Conservation (phyloP, 2,329 filamentous ascomycete species). For the Paracoccidioides brasiliensis region DNA sequence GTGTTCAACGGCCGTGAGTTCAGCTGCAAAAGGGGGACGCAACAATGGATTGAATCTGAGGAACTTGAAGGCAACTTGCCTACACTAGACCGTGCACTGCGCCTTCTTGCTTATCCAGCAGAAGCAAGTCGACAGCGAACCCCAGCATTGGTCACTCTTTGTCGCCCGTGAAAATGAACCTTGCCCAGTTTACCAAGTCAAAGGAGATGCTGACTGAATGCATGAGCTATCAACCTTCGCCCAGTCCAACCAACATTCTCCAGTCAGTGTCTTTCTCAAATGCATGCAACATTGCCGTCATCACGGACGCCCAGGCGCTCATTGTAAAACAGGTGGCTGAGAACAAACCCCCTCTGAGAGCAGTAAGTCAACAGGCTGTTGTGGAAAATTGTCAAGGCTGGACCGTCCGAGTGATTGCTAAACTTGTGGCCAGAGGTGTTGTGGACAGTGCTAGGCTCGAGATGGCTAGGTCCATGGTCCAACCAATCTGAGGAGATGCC, state of each 20-base stretch:
- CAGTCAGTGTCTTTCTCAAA: conserved; percentile 6
- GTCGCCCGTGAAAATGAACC: conserved; percentile 16
- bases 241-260: conserved; percentile 6
- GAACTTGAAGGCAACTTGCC: background rate
- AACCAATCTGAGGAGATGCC: conserved; percentile 12
- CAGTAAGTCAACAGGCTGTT: conserved; percentile 11
- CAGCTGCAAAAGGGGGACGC: conserved; percentile 9
- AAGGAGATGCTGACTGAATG: conserved; percentile 15
- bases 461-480: conserved; percentile 11
- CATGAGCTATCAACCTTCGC: conserved; percentile 15
- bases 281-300: conserved; percentile 11
- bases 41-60: conserved; percentile 11
- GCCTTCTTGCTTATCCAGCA: conserved; percentile 15
- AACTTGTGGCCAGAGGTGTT: conserved; percentile 13
- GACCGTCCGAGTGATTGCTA: conserved; percentile 15
- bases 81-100: conserved; percentile 1
- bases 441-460: conserved; percentile 13
- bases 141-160: conserved; percentile 15
- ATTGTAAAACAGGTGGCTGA: conserved; percentile 12
- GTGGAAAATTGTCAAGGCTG: conserved; percentile 17
- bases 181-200: conserved; percentile 17
- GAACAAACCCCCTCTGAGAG: conserved; percentile 12
- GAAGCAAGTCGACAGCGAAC: conserved; percentile 12
- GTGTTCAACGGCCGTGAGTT: conserved; percentile 12
- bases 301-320: conserved; percentile 9